Conservation (phyloP, 202 grass and related monocot genomes). For the Brachypodium distachyon region DNA sequence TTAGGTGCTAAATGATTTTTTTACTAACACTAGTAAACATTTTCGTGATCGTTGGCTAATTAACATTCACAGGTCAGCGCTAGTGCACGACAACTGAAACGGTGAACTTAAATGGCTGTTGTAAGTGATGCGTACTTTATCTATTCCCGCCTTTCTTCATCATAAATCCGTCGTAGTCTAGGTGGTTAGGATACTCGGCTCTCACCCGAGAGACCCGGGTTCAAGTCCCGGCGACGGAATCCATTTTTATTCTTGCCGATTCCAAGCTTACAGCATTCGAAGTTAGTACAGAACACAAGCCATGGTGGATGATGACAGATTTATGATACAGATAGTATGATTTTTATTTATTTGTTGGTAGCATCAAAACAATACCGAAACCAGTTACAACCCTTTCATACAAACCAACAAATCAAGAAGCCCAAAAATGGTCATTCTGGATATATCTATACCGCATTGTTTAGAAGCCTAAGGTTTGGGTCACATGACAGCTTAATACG, state of each 20-base stretch:
- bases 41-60: too few relatives aligned
- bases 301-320: background rate
- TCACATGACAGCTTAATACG: background rate
- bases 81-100: too few relatives aligned
- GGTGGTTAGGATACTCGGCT: conserved; percentile 90
- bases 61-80: too few relatives aligned
- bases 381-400: background rate
- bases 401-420: background rate
- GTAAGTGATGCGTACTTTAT: too few relatives aligned
- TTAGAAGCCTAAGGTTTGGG: background rate
- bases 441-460: conserved; percentile 12
- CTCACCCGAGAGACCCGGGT: conserved; percentile 93
- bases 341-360: conserved; percentile 14
- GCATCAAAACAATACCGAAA: conserved; percentile 4
- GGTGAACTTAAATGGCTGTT: too few relatives aligned
- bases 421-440: background rate
- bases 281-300: background rate
- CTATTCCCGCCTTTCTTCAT: too few relatives aligned
- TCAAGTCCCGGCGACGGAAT: conserved; percentile 80
- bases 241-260: too few relatives aligned
- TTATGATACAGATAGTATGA: background rate
- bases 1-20: too few relatives aligned
- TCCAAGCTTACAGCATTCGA: background rate
- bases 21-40: too few relatives aligned
- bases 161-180: conserved; percentile 83